Percentiles rank a stretch among this genome's conserved stretches.
Conservation (phyloP, 2,329 filamentous ascomycete genomes). For the Ceratocystis destructans region DNA sequence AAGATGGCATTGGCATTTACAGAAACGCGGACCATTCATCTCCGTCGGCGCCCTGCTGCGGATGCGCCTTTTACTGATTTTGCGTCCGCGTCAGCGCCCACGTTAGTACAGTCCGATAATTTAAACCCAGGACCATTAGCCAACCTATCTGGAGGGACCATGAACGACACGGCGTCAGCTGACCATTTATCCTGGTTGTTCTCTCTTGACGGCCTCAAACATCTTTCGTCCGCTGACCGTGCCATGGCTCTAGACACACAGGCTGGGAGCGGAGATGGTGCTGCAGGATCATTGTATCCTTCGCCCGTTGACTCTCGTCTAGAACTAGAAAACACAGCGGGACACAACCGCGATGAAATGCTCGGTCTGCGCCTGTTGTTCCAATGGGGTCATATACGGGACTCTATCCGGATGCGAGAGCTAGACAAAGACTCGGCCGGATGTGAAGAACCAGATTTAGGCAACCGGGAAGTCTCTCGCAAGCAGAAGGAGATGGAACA, state of each 20-base stretch:
- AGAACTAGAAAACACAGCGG: constrained; percentile 43
- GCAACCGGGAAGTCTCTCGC: constrained; percentile 20
- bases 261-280: constrained; percentile 35
- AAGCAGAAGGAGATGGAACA: constrained; percentile 23
- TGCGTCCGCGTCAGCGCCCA: background rate
- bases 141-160: background rate
- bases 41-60: constrained; percentile 55
- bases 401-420: background rate
- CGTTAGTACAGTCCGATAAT: background rate
- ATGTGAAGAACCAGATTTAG: constrained; percentile 21
- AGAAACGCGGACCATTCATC: constrained; percentile 57
- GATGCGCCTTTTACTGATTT: constrained; percentile 46
- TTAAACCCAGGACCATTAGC: background rate
- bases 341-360: constrained; percentile 30
- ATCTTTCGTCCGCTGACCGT: constrained; percentile 52
- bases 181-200: constrained; percentile 64
- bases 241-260: constrained; percentile 44
- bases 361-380: constrained; percentile 40
- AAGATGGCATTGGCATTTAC: constrained; percentile 48
- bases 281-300: constrained; percentile 24
- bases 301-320: constrained; percentile 55
- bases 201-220: constrained; percentile 40
- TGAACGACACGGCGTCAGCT: constrained; percentile 17
- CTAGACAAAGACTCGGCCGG: constrained; percentile 21
- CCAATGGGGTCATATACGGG: constrained; percentile 33